Base-by-base conservation (phyloP, 176 grass and related monocot species). In the Aechmea fasciata region DNA sequence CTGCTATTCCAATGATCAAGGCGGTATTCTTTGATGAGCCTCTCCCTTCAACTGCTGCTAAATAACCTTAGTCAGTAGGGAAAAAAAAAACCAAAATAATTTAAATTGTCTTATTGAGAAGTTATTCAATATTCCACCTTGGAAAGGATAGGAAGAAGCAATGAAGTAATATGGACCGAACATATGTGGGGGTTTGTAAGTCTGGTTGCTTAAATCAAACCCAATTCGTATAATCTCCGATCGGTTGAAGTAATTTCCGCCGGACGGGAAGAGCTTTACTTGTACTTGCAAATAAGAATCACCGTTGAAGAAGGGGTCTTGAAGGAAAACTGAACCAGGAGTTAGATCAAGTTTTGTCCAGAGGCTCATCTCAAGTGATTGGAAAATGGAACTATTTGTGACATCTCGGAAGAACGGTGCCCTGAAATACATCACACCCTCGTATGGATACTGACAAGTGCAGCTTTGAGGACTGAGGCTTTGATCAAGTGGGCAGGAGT, bases 151-250 rank as follows among this genome's bases (percentile, higher is more conserved):
- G 0, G 77, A 80, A 5, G 51, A 75, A 1, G 87, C 89, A 64
- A 80, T 82, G 78, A 99, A 93, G 79, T 82, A 90, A 76, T 88
- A 99, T 0, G 94, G 84, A 0, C 94, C 94, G 25, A 99, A 99
- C 24, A 71, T 79, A 50, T 71, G 66, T 64, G 94, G 89, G 14
- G 87, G 94, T 68, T 90, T 90, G 82, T 82, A 93, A 11, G 66
- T 99, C 75, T 90, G 94, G 75, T 88, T 84, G 76, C 87, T 99
- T 68, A 99, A 83, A 82, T 84, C 79, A 78, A 88, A 99, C 20
- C 89, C 89, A 72, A 99, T 90, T 64, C 72, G 57, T 52, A 77
- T 81, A 67, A 99, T 84, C 74, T 93, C 87, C 8, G 84, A 78
- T 33, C 87, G 82, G 79, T 83, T 90, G 80, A 99, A 99, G 77